Base-by-base conservation (phyloP, 2,329 filamentous ascomycete species). In the Penicillium thymicola region DNA sequence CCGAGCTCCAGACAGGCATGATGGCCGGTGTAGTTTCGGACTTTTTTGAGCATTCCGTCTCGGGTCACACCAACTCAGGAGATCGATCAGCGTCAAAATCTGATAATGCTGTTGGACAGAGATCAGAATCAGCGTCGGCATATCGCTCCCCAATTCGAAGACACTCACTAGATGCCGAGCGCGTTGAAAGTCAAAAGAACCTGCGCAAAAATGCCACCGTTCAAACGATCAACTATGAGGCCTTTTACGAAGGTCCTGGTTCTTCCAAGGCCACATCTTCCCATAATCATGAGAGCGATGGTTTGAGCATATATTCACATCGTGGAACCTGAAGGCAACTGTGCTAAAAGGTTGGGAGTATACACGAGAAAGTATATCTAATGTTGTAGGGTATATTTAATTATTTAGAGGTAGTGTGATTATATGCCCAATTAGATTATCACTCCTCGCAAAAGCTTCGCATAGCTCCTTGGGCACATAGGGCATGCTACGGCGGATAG, bases 1-100 rank as follows among this genome's bases (percentile, higher is more conserved):
- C 49, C 2, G 57, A 59, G 46, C 54, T 59, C 2, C 57, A 57
- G 23, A 59, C 57, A n/a, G 57, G 57, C 2, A 59, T 57, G 57
- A 59, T 59, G 54, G 54, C 49, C 5, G 57, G 57, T 2, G 10
- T 45, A 0, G 54, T 59, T 5, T 57, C 57, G 1, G 50, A 57
- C 8, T 59, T 53, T 16, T 57, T 59, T 27, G 57, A 59, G 23
- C 51, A 54, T 5, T 59, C 57, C 0, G 28, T 54, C 18, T 59
- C 54, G 3, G 54, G 49, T 14, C 48, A 44, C 18, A 32, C 21
- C 21, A 43, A 54, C 28, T 18, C 34, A 6, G 34, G 21, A 34
- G 41, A 43, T 38, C 41, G 30, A 18, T 53, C 49, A 16, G 14
- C 34, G 2, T 54, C 49, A 14, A 54, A 47, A 23, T 50, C 40